A percentile compares a stretch with the other conserved stretches of the same genome.
phyloP scores from a whole-genome alignment of 495 filamentous ascomycete genomes.

The Aspergillus haitiensis region DNA sequence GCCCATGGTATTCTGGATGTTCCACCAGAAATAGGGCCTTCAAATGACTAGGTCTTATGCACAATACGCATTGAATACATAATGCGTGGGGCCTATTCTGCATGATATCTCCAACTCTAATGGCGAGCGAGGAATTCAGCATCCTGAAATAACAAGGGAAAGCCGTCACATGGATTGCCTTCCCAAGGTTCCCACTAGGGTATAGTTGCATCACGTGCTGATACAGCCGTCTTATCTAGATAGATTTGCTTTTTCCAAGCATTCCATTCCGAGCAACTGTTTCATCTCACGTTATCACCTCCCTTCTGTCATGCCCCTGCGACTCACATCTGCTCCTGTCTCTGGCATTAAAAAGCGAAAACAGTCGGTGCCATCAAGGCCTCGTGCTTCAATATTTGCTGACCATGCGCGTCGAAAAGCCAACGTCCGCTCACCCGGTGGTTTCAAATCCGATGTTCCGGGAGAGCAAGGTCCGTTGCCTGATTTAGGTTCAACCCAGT shows the following conservation, averaged over 20 bases:
- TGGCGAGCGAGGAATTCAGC: too few species aligned
- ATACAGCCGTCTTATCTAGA: background rate
- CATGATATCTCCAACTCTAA: too few species aligned
- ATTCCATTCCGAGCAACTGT: background rate
- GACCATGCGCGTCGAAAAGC: conserved; percentile 60
- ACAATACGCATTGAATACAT: too few species aligned
- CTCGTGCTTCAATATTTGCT: conserved; percentile 51
- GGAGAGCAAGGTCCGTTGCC: conserved; percentile 48
- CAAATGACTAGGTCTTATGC: too few species aligned
- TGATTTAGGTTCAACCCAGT: conserved; percentile 39
- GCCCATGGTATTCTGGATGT: too few species aligned
- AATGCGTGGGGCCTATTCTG: too few species aligned
- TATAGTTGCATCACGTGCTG: background rate
- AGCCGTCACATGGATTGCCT: too few species aligned
- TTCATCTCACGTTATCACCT: background rate
- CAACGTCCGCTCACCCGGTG: conserved; percentile 32
- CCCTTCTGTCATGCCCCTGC: conserved; percentile 41
- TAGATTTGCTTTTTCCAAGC: background rate
- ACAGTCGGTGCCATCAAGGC: conserved; percentile 26
- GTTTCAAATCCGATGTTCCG: conserved; percentile 33
- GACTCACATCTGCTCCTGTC: conserved; percentile 48
- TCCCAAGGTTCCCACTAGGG: too few species aligned
- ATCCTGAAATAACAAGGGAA: too few species aligned
- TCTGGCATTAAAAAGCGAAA: conserved; percentile 48
- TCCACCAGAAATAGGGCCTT: too few species aligned